Evolutionary conservation across 2,329 filamentous ascomycete species (phyloP), one percentile per base, ranked within the genome.

Genomic region (Ambrosiella xylebori): DNA sequence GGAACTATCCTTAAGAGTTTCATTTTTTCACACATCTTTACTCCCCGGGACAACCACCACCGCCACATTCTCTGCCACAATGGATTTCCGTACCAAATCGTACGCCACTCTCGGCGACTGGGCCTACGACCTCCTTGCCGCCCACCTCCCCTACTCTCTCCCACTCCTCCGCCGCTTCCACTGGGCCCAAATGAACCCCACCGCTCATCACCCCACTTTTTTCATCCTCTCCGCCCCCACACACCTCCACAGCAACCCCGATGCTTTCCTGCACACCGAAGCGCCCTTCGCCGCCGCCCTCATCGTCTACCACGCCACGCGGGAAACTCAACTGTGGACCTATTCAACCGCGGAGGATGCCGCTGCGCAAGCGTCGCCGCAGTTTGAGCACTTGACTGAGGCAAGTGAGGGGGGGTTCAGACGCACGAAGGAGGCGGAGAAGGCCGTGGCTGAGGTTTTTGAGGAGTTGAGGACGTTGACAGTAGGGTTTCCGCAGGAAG

Each of bases 271-370:
- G 13, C 37, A 41, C 52, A 41, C 52, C 8, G 39, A 40, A 19
- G 39, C 27, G 13, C 57, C 17, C 11, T 81, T 85, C 64, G 74
- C 76, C 0, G 77, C 76, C 0, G 79, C 77, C 0, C 85, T 81
- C 64, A 65, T 84, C 5, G 83, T 87, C 66, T 72, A 82, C 17
- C 76, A 76, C 3, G 73, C 73, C 57, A 73, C 75, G 0, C 80
- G 79, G 0, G 82, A 85, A 65, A 86, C 84, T 0, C 77, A 85
- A 61, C 70, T 80, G 37, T 85, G 79, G 76, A 64, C 86, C 1
- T 86, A 82, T 66, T 74, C 72, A 1, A 76, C 75, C 0, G 64
- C 78, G 2, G 76, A 81, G 60, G 67, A 70, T 58, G 57, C 61
- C 1, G 44, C 50, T 7, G 45, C 62, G 3, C 58, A 59, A 17